Evolutionary conservation across 305 asterid species (phyloP).

Genomic region (Fraxinus baroniana): DNA sequence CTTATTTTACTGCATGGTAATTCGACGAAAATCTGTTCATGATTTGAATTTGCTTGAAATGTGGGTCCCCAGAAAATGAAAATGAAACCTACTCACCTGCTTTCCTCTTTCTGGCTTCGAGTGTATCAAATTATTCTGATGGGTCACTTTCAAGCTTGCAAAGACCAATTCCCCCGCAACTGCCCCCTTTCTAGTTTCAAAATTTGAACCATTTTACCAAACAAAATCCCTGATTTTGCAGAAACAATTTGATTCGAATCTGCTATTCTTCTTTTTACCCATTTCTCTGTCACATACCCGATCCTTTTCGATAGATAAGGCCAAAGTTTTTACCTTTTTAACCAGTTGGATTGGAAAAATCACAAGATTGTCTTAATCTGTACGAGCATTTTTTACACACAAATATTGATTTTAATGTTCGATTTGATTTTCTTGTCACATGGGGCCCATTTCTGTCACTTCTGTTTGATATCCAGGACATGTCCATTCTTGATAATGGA

Average conservation of each 20-base stretch:
- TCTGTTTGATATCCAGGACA: not conserved
- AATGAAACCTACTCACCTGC: not conserved
- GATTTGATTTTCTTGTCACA: not conserved
- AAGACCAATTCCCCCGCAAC: slow-evolving; percentile 9
- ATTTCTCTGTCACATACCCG: slow-evolving; percentile 26
- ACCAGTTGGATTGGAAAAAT: not conserved
- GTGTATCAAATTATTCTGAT: slow-evolving; percentile 17
- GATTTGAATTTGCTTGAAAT: not conserved
- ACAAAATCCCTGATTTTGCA: slow-evolving; percentile 24
- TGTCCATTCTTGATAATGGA: slow-evolving; percentile 4
- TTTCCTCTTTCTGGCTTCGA: not conserved
- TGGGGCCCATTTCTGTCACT: slow-evolving; percentile 21
- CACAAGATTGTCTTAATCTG: not conserved
- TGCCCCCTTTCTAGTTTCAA: slow-evolving; percentile 16
- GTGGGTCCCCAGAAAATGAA: not conserved
- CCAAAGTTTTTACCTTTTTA: slow-evolving; percentile 6
- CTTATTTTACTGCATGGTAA: not conserved
- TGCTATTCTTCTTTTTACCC: slow-evolving; percentile 19
- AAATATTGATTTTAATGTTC: not conserved
- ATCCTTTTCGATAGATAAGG: slow-evolving; percentile 4
- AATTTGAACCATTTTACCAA: slow-evolving; percentile 25
- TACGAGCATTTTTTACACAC: not conserved
- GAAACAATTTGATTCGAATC: slow-evolving; percentile 44
- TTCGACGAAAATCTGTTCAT: too few relatives aligned
- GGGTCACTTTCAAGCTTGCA: slow-evolving; percentile 40